phyloP scores from a whole-genome alignment of 2,329 filamentous ascomycete genomes.

The Cytospora mali region DNA sequence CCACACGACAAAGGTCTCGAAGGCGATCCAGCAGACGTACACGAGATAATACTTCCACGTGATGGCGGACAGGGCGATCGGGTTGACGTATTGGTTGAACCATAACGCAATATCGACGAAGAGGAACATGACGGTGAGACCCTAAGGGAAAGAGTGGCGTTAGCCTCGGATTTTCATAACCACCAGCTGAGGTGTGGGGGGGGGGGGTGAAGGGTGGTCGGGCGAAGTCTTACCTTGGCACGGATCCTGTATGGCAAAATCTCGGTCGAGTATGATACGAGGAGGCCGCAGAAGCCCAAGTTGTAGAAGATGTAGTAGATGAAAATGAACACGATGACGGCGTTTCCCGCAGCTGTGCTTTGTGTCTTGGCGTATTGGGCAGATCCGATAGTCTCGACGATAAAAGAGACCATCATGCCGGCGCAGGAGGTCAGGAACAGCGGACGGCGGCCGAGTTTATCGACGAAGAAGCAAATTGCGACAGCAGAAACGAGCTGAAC shows the following conservation, averaged over 20 bases:
- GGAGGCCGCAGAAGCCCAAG: slow-evolving; percentile 34
- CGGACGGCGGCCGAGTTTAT: slow-evolving; percentile 33
- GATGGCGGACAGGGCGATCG: slow-evolving; percentile 40
- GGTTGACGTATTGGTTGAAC: slow-evolving; percentile 43
- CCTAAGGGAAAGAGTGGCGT: slow-evolving; percentile 22
- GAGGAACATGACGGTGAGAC: slow-evolving; percentile 49
- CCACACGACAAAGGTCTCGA: slow-evolving; percentile 29
- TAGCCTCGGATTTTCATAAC: not conserved
- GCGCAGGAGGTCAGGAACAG: slow-evolving; percentile 32
- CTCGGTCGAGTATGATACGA: slow-evolving; percentile 34
- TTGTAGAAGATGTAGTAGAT: slow-evolving; percentile 35
- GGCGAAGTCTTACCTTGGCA: slow-evolving; percentile 32
- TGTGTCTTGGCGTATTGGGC: slow-evolving; percentile 30
- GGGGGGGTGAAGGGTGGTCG: not conserved
- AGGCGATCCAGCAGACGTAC: slow-evolving; percentile 44
- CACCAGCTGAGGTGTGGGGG: fast-evolving
- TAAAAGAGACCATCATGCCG: slow-evolving; percentile 34
- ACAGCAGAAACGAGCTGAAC: slow-evolving; percentile 33
- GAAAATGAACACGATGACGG: slow-evolving; percentile 35
- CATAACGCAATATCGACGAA: slow-evolving; percentile 41
- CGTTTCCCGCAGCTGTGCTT: slow-evolving; percentile 34
- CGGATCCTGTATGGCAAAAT: slow-evolving; percentile 36
- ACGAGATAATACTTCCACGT: slow-evolving; percentile 44
- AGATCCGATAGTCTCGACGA: slow-evolving; percentile 32
- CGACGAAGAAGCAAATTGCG: slow-evolving; percentile 33